A percentile compares a stretch with the other conserved stretches of the same genome.
Evolutionary conservation across 1,284 basidiomycete species (phyloP).

Genomic region (Sutorius eximius): DNA sequence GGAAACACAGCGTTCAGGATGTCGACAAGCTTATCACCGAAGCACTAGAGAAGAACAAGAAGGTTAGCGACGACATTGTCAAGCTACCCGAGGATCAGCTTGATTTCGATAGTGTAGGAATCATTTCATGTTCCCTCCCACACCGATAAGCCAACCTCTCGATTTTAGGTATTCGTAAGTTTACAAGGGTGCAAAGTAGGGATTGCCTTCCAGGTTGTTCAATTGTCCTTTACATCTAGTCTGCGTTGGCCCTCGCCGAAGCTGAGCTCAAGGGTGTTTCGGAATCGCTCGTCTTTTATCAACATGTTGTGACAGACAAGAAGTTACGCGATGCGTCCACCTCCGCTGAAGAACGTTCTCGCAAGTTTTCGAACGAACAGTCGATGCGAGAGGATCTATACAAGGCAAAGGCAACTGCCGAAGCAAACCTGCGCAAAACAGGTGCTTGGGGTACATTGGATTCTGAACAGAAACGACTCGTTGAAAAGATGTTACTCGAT

Average conservation of each 20-base stretch:
- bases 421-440: slow-evolving; percentile 61
- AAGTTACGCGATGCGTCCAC: slow-evolving; percentile 74
- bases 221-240: slow-evolving; percentile 20
- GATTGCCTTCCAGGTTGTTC: slow-evolving; percentile 4
- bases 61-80: slow-evolving; percentile 59
- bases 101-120: slow-evolving; percentile 60
- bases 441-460: slow-evolving; percentile 58
- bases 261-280: slow-evolving; percentile 49
- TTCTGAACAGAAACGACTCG: slow-evolving; percentile 65
- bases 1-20: slow-evolving; percentile 65
- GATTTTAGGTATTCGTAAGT: slow-evolving; percentile 62
- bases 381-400: slow-evolving; percentile 79
- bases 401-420: slow-evolving; percentile 63
- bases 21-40: slow-evolving; percentile 59
- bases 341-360: slow-evolving; percentile 61
- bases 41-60: slow-evolving; percentile 56
- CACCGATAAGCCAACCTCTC: not conserved
- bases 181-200: not conserved
- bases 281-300: slow-evolving; percentile 73
- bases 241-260: slow-evolving; percentile 60
- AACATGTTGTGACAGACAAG: slow-evolving; percentile 73
- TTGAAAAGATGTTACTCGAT: slow-evolving; percentile 76
- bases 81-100: slow-evolving; percentile 55
- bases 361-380: slow-evolving; percentile 65
- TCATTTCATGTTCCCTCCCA: not conserved